Evolutionary conservation across 1,139 yeast genomes (phyloP), one percentile per base, ranked within the genome.

Genomic region (Nakaseomyces sp.): DNA sequence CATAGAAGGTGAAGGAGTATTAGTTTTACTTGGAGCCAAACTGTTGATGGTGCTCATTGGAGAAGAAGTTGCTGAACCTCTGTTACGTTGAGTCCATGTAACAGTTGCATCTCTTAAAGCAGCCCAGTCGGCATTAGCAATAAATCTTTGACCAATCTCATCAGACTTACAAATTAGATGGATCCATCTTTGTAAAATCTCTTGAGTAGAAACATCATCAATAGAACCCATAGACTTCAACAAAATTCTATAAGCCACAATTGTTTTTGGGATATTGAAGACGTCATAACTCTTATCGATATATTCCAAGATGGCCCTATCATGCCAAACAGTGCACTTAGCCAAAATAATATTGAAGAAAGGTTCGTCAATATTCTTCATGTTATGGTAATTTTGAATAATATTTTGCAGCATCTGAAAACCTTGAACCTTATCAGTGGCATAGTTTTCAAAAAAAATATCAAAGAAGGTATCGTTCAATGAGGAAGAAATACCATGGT

Each of bases 41-140:
- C 42, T 43, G 40, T 32, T 47, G 39, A 17, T 28, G 28, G 50
- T 43, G 18, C 42, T 43, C 36, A 45, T 40, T n/a, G 38, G 41
- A 5, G 49, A 47, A 8, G 49, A 46, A 10, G 37, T 31, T 24
- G 35, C 45, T 31, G 42, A 45, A 16, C 51, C 55, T 37, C 52
- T 42, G 16, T 54, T 46, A 16, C 47, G 44, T 46, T 58, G 64
- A 20, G 64, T 55, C 63, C 64, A 63, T 43, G 75, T 73, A 40
- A 82, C 73, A 5, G 91, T 82, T 12, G 89, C 84, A 61, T 81
- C 87, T 65, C 89, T 74, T 47, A 88, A 68, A 1, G 95, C 85
- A 41, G 89, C 81, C 91, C 95, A 85, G 66, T 86, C 95, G 20
- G 91, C 93, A 56, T 78, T 77, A 9, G 94, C 89, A 54, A 80